Evolutionary conservation across 2,329 filamentous ascomycete genomes (phyloP).

Genomic region (Biscogniauxia mediterranea): DNA sequence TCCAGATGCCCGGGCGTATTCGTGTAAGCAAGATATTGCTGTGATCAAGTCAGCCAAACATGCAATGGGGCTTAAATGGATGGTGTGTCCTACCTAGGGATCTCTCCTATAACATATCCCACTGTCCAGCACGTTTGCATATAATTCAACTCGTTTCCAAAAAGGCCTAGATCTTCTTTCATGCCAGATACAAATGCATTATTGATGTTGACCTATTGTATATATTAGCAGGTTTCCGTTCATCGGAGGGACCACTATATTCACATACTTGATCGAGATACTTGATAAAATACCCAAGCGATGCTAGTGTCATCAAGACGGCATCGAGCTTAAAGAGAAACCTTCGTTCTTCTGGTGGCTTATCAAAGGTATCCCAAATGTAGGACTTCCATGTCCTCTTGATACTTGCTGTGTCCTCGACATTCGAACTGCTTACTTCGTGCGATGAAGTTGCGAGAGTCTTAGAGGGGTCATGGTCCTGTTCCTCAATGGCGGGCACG

Average conservation of each 20-base stretch:
- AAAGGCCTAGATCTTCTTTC: constrained; percentile 8
- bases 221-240: background rate
- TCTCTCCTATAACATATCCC: constrained; percentile 2
- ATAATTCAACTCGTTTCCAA: constrained; percentile 3
- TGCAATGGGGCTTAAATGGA: constrained; percentile 6
- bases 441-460: background rate
- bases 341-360: background rate
- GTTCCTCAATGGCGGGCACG: background rate
- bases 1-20: background rate
- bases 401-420: background rate
- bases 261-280: background rate
- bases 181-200: constrained; percentile 8
- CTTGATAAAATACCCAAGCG: background rate
- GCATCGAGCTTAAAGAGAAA: background rate
- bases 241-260: background rate
- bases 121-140: background rate
- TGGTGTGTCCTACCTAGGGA: constrained; percentile 17
- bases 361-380: background rate
- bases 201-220: constrained; percentile 6
- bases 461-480: background rate
- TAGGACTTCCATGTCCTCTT: background rate
- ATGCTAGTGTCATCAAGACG: background rate
- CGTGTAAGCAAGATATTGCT: background rate
- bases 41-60: constrained; percentile 4
- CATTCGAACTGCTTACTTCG: background rate